A percentile compares a stretch with the other conserved stretches of the same genome.
These are phyloP conservation scores for Fusarium continuum DNA, from an alignment of 2,329 filamentous ascomycete species.

Conservation along the genomic window DNA sequence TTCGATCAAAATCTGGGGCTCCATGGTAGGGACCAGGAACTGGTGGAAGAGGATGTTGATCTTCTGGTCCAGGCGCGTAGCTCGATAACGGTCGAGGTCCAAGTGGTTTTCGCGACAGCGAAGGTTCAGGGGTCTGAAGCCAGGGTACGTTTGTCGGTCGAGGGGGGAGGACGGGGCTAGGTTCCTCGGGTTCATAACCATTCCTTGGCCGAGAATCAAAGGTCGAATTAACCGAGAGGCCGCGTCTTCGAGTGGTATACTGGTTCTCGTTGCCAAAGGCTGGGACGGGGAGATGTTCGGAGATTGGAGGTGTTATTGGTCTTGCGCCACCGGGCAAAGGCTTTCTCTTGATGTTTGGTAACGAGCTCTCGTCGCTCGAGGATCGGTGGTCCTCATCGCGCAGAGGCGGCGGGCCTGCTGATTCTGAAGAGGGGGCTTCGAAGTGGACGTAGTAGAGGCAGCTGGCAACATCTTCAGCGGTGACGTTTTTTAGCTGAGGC, in stretches of 20 bases:
- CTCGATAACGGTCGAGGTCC: slow-evolving; percentile 39
- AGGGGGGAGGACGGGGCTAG: slow-evolving; percentile 20
- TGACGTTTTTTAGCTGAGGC: slow-evolving; percentile 88
- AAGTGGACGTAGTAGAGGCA: slow-evolving; percentile 94
- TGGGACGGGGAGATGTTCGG: slow-evolving; percentile 32
- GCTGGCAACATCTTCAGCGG: slow-evolving; percentile 83
- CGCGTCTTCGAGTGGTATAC: slow-evolving; percentile 23
- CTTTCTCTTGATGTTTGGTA: slow-evolving; percentile 61
- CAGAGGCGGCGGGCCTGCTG: slow-evolving; percentile 44
- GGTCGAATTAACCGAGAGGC: slow-evolving; percentile 35
- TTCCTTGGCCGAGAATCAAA: slow-evolving; percentile 23
- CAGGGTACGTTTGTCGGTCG: slow-evolving; percentile 17
- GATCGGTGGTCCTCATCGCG: slow-evolving; percentile 49
- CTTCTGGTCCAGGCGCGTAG: neutral
- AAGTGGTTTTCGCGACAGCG: slow-evolving; percentile 44
- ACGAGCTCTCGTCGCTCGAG: slow-evolving; percentile 56
- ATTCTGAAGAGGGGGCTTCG: slow-evolving; percentile 61
- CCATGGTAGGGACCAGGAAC: slow-evolving; percentile 8
- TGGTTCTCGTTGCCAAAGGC: slow-evolving; percentile 16
- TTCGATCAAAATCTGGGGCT: slow-evolving; percentile 21
- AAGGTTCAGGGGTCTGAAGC: slow-evolving; percentile 29
- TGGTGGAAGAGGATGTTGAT: slow-evolving; percentile 23
- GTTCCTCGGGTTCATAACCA: slow-evolving; percentile 14
- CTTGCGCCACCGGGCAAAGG: slow-evolving; percentile 54
- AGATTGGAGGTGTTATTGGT: slow-evolving; percentile 41